A percentile compares a stretch with the other conserved stretches of the same genome.
phyloP scores from a whole-genome alignment of 2,329 filamentous ascomycete species.

The Aspergillus piperis region DNA sequence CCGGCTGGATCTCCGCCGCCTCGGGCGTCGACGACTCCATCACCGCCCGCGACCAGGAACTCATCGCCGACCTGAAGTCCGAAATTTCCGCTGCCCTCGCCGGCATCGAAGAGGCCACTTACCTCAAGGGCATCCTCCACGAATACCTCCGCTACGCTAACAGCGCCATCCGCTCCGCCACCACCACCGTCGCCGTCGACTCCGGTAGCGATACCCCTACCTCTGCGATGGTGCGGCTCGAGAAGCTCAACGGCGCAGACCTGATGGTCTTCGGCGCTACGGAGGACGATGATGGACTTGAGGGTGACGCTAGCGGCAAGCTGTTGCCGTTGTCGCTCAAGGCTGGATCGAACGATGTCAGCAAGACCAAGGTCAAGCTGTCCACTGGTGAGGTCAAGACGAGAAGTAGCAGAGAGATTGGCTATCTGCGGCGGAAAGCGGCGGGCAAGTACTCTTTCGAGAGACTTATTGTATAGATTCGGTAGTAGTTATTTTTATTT shows the following conservation, averaged over 20 bases:
- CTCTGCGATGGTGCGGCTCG: constrained; percentile 32
- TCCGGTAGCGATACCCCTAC: constrained; percentile 3
- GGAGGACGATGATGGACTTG: constrained; percentile 32
- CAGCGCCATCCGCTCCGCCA: constrained; percentile 23
- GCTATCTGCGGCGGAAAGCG: constrained; percentile 74
- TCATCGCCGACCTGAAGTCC: constrained; percentile 51
- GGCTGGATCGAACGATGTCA: constrained; percentile 49
- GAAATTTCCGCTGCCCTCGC: constrained; percentile 51
- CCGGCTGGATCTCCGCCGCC: constrained; percentile 50
- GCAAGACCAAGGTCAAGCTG: constrained; percentile 55
- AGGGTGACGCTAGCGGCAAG: constrained; percentile 38
- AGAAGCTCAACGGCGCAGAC: constrained; percentile 44
- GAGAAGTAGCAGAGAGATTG: constrained; percentile 71
- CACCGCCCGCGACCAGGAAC: constrained; percentile 42
- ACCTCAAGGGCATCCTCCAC: constrained; percentile 49
- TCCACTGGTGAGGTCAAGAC: constrained; percentile 69
- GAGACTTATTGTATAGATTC: constrained; percentile 65
- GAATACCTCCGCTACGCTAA: constrained; percentile 48
- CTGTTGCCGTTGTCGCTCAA: constrained; percentile 75
- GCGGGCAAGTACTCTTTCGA: constrained; percentile 83
- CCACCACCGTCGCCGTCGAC: neutral
- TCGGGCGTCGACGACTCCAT: constrained; percentile 32
- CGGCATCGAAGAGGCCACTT: constrained; percentile 50
- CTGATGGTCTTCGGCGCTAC: constrained; percentile 34
- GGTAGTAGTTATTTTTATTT: neutral